Conservation (phyloP, 331 rosid genomes). For the Prunus yedoensis region DNA sequence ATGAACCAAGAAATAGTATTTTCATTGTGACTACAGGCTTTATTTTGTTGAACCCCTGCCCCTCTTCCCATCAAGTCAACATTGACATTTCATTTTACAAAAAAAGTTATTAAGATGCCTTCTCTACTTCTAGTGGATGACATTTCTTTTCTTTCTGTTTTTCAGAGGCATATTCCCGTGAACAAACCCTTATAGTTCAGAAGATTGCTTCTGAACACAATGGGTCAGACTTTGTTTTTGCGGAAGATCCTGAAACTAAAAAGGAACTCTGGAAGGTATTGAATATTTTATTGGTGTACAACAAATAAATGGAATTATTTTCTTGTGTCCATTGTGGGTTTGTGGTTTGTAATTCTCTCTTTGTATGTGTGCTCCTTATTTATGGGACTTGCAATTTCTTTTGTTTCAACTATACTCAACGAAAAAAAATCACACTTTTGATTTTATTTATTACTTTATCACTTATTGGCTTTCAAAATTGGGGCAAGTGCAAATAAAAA, state of each 20-base stretch:
- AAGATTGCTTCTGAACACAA: conserved; percentile 74
- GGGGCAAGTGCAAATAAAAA: conserved; percentile 4
- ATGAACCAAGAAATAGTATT: neutral
- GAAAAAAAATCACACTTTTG: too few relatives aligned
- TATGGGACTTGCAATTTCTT: neutral
- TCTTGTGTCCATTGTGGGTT: neutral
- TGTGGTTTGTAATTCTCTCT: neutral
- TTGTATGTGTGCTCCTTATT: neutral
- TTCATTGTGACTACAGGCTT: neutral
- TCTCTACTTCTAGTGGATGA: conserved; percentile 7
- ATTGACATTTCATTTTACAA: neutral
- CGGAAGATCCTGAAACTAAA: conserved; percentile 84
- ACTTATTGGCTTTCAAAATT: neutral
- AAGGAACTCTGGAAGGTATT: conserved; percentile 91
- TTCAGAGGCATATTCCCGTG: conserved; percentile 88
- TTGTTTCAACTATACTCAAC: neutral
- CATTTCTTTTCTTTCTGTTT: conserved; percentile 26
- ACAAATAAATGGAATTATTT: neutral
- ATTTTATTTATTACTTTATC: neutral
- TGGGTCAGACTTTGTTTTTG: conserved; percentile 91
- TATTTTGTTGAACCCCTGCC: too few relatives aligned
- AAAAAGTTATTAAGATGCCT: neutral
- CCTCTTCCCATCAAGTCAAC: too few relatives aligned
- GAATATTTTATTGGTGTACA: neutral
- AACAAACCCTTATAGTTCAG: conserved; percentile 88